These are phyloP conservation scores for Talaromyces nanjingensis DNA, from an alignment of 495 filamentous ascomycete genomes.

Conservation along the genomic window DNA sequence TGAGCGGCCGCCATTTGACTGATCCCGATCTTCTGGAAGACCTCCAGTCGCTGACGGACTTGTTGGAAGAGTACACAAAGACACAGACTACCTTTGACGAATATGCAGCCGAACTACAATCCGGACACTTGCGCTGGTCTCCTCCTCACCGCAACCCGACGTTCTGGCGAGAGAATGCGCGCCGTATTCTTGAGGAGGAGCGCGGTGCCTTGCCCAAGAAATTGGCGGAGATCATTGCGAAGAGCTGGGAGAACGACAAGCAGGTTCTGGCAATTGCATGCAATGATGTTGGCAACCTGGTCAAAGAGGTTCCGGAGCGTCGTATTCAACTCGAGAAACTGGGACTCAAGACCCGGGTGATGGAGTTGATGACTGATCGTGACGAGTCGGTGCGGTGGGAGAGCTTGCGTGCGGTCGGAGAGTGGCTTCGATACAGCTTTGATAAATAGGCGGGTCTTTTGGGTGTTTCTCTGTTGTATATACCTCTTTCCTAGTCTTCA, in stretches of 20 bases:
- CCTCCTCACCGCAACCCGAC: constrained; percentile 83
- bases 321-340: constrained; percentile 74
- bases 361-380: constrained; percentile 89
- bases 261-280: constrained; percentile 93
- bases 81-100: constrained; percentile 97
- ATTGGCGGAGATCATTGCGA: constrained; percentile 78
- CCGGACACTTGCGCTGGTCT: constrained; percentile 89
- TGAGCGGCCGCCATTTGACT: constrained; percentile 74
- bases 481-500: background rate
- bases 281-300: constrained; percentile 84
- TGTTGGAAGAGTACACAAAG: constrained; percentile 88
- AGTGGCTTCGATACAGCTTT: constrained; percentile 90
- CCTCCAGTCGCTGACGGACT: constrained; percentile 62
- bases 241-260: constrained; percentile 87
- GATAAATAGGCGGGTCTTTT: constrained; percentile 32
- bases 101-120: constrained; percentile 82
- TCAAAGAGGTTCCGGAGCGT: constrained; percentile 86
- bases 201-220: constrained; percentile 74
- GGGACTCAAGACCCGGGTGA: constrained; percentile 85
- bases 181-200: constrained; percentile 78
- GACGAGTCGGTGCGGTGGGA: constrained; percentile 94
- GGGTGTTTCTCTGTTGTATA: constrained; percentile 6
- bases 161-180: constrained; percentile 96
- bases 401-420: constrained; percentile 84
- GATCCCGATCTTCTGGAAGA: constrained; percentile 89